phyloP scores from a whole-genome alignment of 352 stramenopile species.

The Phytophthora hybrid region DNA sequence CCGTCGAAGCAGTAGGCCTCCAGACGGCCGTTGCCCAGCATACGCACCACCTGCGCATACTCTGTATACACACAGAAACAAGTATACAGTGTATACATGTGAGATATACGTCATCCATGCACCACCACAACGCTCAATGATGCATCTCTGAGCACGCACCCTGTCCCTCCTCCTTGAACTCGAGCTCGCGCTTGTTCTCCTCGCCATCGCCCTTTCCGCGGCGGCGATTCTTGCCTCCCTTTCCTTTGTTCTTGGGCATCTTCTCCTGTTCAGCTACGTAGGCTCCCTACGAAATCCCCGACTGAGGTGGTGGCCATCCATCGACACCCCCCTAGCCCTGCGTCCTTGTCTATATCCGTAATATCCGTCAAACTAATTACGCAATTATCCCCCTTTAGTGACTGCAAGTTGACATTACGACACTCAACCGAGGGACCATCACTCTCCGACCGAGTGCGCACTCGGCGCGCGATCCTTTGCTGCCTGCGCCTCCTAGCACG shows the following conservation, averaged over 20 bases:
- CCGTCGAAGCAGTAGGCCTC: constrained; percentile 99
- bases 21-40: constrained; percentile 98
- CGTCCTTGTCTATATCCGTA: not conserved
- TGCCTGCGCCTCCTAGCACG: not conserved
- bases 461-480: constrained; percentile 7
- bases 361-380: not conserved
- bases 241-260: constrained; percentile 95
- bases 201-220: constrained; percentile 99
- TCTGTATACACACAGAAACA: constrained; percentile 60
- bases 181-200: constrained; percentile 99
- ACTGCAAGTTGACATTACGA: not conserved
- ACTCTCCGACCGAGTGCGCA: constrained; percentile 5
- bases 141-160: constrained; percentile 79
- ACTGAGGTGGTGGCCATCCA: constrained; percentile 32
- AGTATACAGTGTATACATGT: constrained; percentile 20
- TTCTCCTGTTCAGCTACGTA: constrained; percentile 5
- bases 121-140: not conserved
- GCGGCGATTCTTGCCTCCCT: constrained; percentile 98
- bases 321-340: not conserved
- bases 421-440: constrained; percentile 4
- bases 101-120: not conserved
- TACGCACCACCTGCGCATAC: constrained; percentile 98
- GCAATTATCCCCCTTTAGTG: not conserved
- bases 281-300: constrained; percentile 24
- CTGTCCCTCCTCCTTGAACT: constrained; percentile 99